Evolutionary conservation across 495 filamentous ascomycete species (phyloP).

Genomic region (Apiosordaria backusii): DNA sequence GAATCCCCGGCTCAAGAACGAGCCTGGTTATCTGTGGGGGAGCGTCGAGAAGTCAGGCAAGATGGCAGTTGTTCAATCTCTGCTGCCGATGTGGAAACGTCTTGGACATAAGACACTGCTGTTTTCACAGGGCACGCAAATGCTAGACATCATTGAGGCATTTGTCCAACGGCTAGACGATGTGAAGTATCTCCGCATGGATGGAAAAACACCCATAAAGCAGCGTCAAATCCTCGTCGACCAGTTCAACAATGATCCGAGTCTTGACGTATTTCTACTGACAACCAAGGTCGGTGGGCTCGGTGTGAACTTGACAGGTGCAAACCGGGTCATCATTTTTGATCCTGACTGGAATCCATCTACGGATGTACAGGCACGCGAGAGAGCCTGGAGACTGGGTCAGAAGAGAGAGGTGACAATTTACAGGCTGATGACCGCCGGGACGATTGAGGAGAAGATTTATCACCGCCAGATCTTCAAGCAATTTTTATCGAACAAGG

Average conservation of each 20-base stretch:
- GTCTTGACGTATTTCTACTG: constrained; percentile 83
- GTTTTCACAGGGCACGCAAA: constrained; percentile 86
- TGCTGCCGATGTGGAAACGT: constrained; percentile 81
- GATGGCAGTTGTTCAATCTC: constrained; percentile 83
- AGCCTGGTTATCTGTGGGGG: constrained; percentile 68
- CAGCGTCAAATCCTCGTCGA: constrained; percentile 81
- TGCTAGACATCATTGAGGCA: constrained; percentile 87
- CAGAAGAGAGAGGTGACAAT: constrained; percentile 93
- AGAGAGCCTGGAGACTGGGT: constrained; percentile 91
- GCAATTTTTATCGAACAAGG: constrained; percentile 92
- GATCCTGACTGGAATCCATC: constrained; percentile 98
- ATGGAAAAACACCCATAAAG: constrained; percentile 81
- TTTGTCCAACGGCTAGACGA: constrained; percentile 63
- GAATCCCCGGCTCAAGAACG: constrained; percentile 58
- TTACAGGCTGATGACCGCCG: constrained; percentile 92
- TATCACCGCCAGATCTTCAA: constrained; percentile 98
- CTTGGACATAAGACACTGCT: constrained; percentile 86
- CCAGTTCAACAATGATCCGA: constrained; percentile 77
- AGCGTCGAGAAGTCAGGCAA: constrained; percentile 75
- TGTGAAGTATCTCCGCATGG: constrained; percentile 85
- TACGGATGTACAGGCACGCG: constrained; percentile 89
- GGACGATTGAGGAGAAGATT: constrained; percentile 98
- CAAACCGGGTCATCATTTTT: constrained; percentile 93
- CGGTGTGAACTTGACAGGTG: constrained; percentile 90
- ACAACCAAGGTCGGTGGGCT: constrained; percentile 94